Evolutionary conservation across 331 rosid species (phyloP).

Genomic region (Phaseolus coccineus): DNA sequence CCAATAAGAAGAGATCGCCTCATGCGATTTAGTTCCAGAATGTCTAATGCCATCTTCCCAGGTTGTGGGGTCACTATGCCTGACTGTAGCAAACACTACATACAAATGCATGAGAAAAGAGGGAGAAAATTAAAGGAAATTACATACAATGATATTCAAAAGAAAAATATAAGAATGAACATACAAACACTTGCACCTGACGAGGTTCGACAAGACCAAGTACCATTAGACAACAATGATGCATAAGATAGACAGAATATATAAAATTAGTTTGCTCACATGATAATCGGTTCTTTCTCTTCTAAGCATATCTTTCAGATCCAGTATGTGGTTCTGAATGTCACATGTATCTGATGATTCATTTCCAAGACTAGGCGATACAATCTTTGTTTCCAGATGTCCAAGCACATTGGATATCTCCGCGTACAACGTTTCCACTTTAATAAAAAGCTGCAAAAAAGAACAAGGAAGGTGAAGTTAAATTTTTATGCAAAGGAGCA

Average conservation of each 20-base stretch:
- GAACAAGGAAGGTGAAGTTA: conserved; percentile 30
- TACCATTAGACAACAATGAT: conserved; percentile 18
- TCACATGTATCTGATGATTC: conserved; percentile 56
- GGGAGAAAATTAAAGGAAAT: conserved; percentile 8
- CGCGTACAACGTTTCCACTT: conserved; percentile 73
- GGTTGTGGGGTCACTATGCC: conserved; percentile 54
- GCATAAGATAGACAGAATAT: neutral
- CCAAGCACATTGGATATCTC: conserved; percentile 81
- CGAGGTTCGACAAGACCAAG: conserved; percentile 7
- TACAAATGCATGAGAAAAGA: conserved; percentile 35
- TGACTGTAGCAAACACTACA: conserved; percentile 73
- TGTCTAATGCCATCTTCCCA: conserved; percentile 59
- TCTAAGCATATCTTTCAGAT: conserved; percentile 75
- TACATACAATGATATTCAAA: conserved; percentile 28
- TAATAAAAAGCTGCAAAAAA: conserved; percentile 66
- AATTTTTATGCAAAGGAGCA: conserved; percentile 28
- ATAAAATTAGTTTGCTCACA: conserved; percentile 58
- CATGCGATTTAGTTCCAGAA: conserved; percentile 81
- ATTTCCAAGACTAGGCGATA: conserved; percentile 49
- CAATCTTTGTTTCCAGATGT: conserved; percentile 63
- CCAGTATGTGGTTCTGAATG: conserved; percentile 62
- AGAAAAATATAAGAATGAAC: conserved; percentile 15
- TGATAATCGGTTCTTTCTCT: conserved; percentile 76
- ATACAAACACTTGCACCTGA: conserved; percentile 27
- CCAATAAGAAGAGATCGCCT: conserved; percentile 83